Conservation (phyloP, 768 basidiomycete species). For the Hemileccinum rubropunctum region DNA sequence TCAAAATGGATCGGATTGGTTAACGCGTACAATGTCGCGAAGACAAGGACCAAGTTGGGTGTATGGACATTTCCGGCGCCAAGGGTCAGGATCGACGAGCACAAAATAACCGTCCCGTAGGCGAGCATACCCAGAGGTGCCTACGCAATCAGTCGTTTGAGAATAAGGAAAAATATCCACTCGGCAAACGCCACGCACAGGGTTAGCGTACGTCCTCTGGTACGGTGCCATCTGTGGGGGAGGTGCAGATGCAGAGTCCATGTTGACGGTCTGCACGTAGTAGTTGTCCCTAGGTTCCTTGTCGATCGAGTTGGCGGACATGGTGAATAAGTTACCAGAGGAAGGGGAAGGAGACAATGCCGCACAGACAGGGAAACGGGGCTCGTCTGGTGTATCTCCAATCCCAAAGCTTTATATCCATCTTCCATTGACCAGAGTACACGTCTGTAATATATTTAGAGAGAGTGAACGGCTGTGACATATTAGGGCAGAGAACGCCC, state of each 20-base stretch:
- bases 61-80: conserved; percentile 16
- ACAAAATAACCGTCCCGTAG: conserved; percentile 29
- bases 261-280: conserved; percentile 26
- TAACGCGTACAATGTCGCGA: conserved; percentile 25
- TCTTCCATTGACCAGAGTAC: not conserved
- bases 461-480: no score
- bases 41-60: conserved; percentile 27
- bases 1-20: not conserved
- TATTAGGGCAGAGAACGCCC: not conserved
- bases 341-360: not conserved
- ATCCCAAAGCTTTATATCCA: conserved; percentile 17
- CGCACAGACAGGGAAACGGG: not conserved
- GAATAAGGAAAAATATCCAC: not conserved
- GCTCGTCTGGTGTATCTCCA: not conserved
- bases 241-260: conserved; percentile 14
- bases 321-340: conserved; percentile 1
- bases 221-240: conserved; percentile 21
- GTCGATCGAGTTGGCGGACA: conserved; percentile 23
- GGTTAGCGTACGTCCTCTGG: conserved; percentile 28
- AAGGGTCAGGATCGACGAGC: conserved; percentile 28
- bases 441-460: not conserved
- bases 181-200: conserved; percentile 9
- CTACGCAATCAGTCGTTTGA: conserved; percentile 6
- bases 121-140: conserved; percentile 29
- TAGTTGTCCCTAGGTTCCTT: conserved; percentile 25